Evolutionary conservation across 257 asterid species (phyloP).

Genomic region (Scutellaria minor): DNA sequence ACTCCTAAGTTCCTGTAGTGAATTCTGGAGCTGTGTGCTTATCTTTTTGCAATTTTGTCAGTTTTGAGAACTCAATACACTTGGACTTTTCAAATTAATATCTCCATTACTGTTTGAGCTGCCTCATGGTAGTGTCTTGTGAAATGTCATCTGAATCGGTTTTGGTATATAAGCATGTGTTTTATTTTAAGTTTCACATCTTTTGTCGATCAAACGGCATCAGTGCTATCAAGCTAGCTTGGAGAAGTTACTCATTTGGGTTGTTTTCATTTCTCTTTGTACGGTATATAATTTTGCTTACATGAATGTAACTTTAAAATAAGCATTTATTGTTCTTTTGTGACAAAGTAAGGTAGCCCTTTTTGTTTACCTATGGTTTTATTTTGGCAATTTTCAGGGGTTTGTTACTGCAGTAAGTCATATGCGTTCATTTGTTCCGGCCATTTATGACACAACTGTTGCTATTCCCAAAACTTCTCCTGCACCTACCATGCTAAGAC

Average conservation of each 20-base stretch:
- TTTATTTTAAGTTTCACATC: background rate
- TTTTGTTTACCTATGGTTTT: constrained; percentile 16
- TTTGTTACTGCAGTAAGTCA: constrained; percentile 88
- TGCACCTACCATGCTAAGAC: constrained; percentile 82
- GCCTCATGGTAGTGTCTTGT: constrained; percentile 9
- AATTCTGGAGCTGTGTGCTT: constrained; percentile 12
- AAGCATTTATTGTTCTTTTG: constrained; percentile 29
- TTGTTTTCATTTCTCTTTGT: constrained; percentile 10
- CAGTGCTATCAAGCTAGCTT: constrained; percentile 20
- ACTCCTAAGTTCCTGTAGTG: constrained; percentile 26
- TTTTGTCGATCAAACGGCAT: constrained; percentile 17
- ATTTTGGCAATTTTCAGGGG: constrained; percentile 66
- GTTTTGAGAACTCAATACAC: background rate
- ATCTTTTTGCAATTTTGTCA: background rate
- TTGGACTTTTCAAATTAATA: constrained; percentile 8
- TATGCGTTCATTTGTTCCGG: constrained; percentile 91
- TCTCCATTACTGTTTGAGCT: constrained; percentile 20
- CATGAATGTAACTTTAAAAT: constrained; percentile 10
- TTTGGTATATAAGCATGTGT: background rate
- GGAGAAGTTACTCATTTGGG: constrained; percentile 8
- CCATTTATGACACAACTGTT: constrained; percentile 82
- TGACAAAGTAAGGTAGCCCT: background rate
- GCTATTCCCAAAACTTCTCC: constrained; percentile 79
- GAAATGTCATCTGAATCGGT: background rate
- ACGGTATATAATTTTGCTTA: background rate